Percentiles rank a stretch among this genome's conserved stretches.
Conservation (phyloP, 179 eudicot species). For the Vitellaria paradoxa region DNA sequence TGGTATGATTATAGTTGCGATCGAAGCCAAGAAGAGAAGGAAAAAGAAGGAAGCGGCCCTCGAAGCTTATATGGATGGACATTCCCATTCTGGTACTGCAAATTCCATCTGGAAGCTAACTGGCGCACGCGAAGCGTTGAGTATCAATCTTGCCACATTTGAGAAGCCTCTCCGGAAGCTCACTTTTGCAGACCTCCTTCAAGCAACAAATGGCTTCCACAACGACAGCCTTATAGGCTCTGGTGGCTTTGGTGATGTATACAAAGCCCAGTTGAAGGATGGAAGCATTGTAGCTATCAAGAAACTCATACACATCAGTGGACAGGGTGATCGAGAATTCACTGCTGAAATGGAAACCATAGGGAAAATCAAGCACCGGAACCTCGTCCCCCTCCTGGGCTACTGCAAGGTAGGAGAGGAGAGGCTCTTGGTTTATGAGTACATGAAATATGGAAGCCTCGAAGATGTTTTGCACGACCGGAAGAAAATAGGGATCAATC, state of each 20-base stretch:
- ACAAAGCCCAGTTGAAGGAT: slow-evolving; percentile 83
- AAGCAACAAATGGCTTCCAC: slow-evolving; percentile 93
- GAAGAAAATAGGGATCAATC: slow-evolving; percentile 59
- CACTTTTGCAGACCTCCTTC: slow-evolving; percentile 83
- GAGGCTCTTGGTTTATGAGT: slow-evolving; percentile 79
- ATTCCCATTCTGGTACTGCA: slow-evolving; percentile 58
- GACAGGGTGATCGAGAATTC: slow-evolving; percentile 93
- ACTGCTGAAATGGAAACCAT: slow-evolving; percentile 97
- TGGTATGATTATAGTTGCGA: slow-evolving; percentile 54
- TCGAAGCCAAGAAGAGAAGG: slow-evolving; percentile 68
- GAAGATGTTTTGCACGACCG: slow-evolving; percentile 79
- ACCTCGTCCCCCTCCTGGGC: slow-evolving; percentile 85
- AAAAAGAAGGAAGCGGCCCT: slow-evolving; percentile 47
- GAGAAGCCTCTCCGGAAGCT: slow-evolving; percentile 81
- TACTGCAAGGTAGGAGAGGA: slow-evolving; percentile 96
- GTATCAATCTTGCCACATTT: slow-evolving; percentile 77
- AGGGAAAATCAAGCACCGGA: slow-evolving; percentile 87
- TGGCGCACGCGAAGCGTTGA: slow-evolving; percentile 66
- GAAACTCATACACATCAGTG: slow-evolving; percentile 84
- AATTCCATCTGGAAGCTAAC: slow-evolving; percentile 66
- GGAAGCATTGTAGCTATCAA: slow-evolving; percentile 84
- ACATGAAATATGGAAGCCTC: slow-evolving; percentile 85
- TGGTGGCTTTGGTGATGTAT: slow-evolving; percentile 97
- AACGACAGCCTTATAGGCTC: slow-evolving; percentile 66
- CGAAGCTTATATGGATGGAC: slow-evolving; percentile 57